A percentile compares a stretch with the other conserved stretches of the same genome.
Evolutionary conservation across 1,284 basidiomycete genomes (phyloP).

Genomic region (Rhizopogon hawkerae): DNA sequence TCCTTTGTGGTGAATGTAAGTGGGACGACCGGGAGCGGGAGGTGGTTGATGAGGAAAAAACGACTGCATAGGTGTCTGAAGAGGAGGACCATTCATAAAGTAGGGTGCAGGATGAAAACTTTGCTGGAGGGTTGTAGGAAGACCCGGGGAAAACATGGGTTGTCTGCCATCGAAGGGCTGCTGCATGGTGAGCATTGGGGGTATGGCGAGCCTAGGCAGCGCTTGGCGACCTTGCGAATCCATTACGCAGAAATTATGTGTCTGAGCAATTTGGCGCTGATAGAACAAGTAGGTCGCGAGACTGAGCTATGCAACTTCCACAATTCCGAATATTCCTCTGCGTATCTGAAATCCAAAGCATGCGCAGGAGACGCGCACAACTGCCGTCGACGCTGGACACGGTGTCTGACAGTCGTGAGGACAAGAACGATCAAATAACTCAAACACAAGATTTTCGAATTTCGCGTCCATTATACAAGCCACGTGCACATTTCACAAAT

Average conservation of each 20-base stretch:
- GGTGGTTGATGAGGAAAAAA: constrained; percentile 46
- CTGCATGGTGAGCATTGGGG: constrained; percentile 38
- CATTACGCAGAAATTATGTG: constrained; percentile 14
- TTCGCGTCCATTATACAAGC: constrained; percentile 3
- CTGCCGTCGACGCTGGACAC: background rate
- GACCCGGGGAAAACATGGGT: constrained; percentile 55
- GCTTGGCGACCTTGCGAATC: constrained; percentile 27
- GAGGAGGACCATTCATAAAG: constrained; percentile 32
- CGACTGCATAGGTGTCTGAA: constrained; percentile 67
- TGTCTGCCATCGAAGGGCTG: constrained; percentile 36
- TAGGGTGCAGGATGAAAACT: constrained; percentile 51
- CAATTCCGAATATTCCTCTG: background rate
- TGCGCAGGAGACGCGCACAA: background rate
- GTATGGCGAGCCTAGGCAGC: constrained; percentile 40
- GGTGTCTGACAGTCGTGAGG: background rate
- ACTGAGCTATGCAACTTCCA: constrained; percentile 3
- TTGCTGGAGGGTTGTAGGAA: constrained; percentile 53
- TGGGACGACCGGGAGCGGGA: constrained; percentile 43
- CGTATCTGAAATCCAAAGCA: background rate
- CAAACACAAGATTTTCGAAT: constrained; percentile 1
- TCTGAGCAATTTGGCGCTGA: constrained; percentile 2
- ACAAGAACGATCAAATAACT: constrained; percentile 1
- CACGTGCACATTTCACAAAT: background rate
- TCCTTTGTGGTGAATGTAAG: constrained; percentile 39
- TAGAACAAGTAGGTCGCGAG: background rate